These are phyloP conservation scores for Chrysoporthe puriensis DNA, from an alignment of 2,329 filamentous ascomycete genomes.

Conservation along the genomic window DNA sequence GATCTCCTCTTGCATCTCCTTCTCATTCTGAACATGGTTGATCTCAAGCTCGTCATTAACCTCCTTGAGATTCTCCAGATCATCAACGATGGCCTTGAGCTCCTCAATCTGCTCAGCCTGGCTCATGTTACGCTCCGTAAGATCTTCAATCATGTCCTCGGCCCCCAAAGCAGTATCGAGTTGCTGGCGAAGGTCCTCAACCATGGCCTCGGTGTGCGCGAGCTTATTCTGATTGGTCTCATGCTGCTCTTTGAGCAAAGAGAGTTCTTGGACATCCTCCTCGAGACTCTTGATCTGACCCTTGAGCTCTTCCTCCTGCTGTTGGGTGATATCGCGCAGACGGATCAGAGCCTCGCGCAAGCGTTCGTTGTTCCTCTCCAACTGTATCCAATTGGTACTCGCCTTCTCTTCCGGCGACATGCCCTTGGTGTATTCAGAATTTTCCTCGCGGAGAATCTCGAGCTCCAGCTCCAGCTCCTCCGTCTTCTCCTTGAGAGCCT, in stretches of 20 bases:
- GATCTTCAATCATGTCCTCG: conserved; percentile 91
- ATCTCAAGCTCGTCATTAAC: conserved; percentile 93
- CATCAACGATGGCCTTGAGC: conserved; percentile 78
- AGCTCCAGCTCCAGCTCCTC: conserved; percentile 89
- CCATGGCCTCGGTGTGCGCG: conserved; percentile 69
- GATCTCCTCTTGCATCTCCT: conserved; percentile 91
- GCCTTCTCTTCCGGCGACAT: conserved; percentile 88
- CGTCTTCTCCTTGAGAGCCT: conserved; percentile 71
- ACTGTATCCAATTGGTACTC: conserved; percentile 85
- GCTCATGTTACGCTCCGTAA: conserved; percentile 84
- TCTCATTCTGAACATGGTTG: conserved; percentile 90
- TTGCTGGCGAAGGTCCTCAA: conserved; percentile 87
- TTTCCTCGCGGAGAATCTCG: conserved; percentile 86
- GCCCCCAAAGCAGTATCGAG: conserved; percentile 86
- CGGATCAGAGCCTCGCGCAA: conserved; percentile 83
- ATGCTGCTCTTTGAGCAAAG: conserved; percentile 69
- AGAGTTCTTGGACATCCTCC: conserved; percentile 71
- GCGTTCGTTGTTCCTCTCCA: conserved; percentile 88
- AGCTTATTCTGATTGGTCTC: conserved; percentile 74
- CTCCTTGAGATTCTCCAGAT: conserved; percentile 87
- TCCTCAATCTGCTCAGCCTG: conserved; percentile 84
- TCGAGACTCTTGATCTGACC: conserved; percentile 76
- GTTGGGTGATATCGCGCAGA: conserved; percentile 83
- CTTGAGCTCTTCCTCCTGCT: conserved; percentile 79
- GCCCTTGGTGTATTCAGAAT: conserved; percentile 78